A percentile compares a stretch with the other conserved stretches of the same genome.
phyloP scores from a whole-genome alignment of 1,139 yeast species.

The Magnusiomyces paraingens region DNA sequence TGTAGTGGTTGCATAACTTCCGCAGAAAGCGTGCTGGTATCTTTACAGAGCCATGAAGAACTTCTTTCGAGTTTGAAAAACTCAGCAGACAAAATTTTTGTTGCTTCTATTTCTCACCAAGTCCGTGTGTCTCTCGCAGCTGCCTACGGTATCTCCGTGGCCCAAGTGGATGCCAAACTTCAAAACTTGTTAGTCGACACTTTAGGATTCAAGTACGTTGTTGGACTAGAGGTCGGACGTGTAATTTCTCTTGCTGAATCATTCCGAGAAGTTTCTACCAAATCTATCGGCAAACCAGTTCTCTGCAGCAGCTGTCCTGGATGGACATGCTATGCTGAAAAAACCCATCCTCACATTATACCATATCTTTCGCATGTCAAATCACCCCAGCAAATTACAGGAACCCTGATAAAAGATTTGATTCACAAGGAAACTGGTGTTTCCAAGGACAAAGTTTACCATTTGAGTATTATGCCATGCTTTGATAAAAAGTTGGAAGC shows the following conservation, averaged over 20 bases:
- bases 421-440: slow-evolving; percentile 36
- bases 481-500: slow-evolving; percentile 95
- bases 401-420: slow-evolving; percentile 60
- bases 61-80: slow-evolving; percentile 51
- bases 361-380: slow-evolving; percentile 54
- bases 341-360: slow-evolving; percentile 81
- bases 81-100: slow-evolving; percentile 41
- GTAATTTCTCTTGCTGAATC: slow-evolving; percentile 60
- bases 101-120: slow-evolving; percentile 81
- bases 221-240: slow-evolving; percentile 82
- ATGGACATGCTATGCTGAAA: slow-evolving; percentile 92
- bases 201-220: slow-evolving; percentile 67
- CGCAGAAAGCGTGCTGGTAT: slow-evolving; percentile 87
- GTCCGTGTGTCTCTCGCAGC: slow-evolving; percentile 74
- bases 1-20: slow-evolving; percentile 97
- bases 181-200: slow-evolving; percentile 49
- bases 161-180: slow-evolving; percentile 54
- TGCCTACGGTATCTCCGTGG: slow-evolving; percentile 51
- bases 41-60: slow-evolving; percentile 84
- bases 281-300: slow-evolving; percentile 37
- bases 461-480: slow-evolving; percentile 89
- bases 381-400: slow-evolving; percentile 93
- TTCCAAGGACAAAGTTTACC: slow-evolving; percentile 49
- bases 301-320: slow-evolving; percentile 85
- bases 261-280: slow-evolving; percentile 40